A percentile compares a stretch with the other conserved stretches of the same genome.
These are phyloP conservation scores for Uronychia setigera DNA, from an alignment of 73 alveolate genomes.

Conservation along the genomic window DNA sequence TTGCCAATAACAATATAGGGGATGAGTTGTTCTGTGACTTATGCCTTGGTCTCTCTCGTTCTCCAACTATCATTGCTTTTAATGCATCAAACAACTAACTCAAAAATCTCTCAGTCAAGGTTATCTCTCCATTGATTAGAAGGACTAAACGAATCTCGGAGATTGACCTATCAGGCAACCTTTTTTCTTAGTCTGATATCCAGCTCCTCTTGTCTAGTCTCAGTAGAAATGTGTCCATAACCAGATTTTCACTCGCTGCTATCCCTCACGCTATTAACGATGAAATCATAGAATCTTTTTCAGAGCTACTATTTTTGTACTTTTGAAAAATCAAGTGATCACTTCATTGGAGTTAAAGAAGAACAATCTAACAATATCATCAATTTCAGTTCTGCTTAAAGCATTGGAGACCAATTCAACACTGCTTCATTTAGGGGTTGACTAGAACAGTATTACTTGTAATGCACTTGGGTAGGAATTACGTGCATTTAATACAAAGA, in stretches of 20 bases:
- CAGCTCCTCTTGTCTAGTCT: not conserved
- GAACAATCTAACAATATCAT: too few relatives aligned
- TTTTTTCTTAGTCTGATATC: not conserved
- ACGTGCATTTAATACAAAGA: too few relatives aligned
- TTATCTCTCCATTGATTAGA: not conserved
- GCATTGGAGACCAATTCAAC: too few relatives aligned
- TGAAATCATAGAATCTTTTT: not conserved
- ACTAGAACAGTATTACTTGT: too few relatives aligned
- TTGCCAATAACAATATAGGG: not conserved
- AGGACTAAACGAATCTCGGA: not conserved
- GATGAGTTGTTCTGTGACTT: not conserved
- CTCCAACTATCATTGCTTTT: not conserved
- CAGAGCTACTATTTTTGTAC: too few relatives aligned
- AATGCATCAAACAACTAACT: not conserved
- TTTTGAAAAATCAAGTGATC: too few relatives aligned
- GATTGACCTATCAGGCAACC: not conserved
- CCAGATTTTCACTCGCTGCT: not conserved
- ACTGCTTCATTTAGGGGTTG: too few relatives aligned
- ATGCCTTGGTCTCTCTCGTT: not conserved
- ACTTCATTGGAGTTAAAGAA: too few relatives aligned
- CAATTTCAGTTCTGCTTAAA: too few relatives aligned
- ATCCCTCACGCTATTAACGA: not conserved
- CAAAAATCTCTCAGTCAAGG: not conserved
- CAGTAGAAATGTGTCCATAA: not conserved
- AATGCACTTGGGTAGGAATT: too few relatives aligned